phyloP scores from a whole-genome alignment of 1,284 basidiomycete genomes.

The Coniferiporia sulphurascens region DNA sequence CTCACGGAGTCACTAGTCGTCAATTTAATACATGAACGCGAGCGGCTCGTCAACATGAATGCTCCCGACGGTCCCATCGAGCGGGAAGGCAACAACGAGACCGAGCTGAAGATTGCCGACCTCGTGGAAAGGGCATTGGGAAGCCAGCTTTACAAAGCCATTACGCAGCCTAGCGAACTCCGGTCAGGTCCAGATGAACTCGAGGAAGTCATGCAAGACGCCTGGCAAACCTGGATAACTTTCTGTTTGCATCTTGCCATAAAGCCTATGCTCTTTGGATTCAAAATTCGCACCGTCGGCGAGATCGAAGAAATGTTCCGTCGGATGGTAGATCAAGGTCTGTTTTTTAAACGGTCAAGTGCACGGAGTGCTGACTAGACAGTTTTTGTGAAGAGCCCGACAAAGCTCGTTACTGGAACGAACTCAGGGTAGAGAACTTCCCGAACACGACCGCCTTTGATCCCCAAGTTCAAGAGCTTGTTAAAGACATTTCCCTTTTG shows the following conservation, averaged over 20 bases:
- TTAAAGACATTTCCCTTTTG: neutral
- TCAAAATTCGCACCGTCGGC: neutral
- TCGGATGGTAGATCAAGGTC: constrained; percentile 4
- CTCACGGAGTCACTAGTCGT: neutral
- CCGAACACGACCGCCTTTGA: neutral
- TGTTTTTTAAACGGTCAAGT: neutral
- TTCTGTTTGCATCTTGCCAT: constrained; percentile 1
- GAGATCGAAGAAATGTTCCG: constrained; percentile 1
- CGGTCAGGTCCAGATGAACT: neutral
- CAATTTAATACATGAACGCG: neutral
- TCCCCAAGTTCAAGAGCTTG: neutral
- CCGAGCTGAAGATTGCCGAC: neutral
- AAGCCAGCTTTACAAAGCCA: neutral
- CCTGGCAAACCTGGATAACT: constrained; percentile 1
- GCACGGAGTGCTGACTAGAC: neutral
- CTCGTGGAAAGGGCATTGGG: neutral
- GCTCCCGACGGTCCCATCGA: neutral
- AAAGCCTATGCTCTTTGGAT: constrained; percentile 3
- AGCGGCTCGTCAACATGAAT: neutral
- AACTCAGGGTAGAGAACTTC: neutral
- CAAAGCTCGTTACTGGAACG: constrained; percentile 1
- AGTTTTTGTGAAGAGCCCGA: neutral
- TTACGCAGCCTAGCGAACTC: neutral
- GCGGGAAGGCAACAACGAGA: neutral
- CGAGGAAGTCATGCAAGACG: constrained; percentile 6